These are phyloP conservation scores for Colletotrichum sp. DNA, from an alignment of 2,329 filamentous ascomycete species.

Conservation along the genomic window DNA sequence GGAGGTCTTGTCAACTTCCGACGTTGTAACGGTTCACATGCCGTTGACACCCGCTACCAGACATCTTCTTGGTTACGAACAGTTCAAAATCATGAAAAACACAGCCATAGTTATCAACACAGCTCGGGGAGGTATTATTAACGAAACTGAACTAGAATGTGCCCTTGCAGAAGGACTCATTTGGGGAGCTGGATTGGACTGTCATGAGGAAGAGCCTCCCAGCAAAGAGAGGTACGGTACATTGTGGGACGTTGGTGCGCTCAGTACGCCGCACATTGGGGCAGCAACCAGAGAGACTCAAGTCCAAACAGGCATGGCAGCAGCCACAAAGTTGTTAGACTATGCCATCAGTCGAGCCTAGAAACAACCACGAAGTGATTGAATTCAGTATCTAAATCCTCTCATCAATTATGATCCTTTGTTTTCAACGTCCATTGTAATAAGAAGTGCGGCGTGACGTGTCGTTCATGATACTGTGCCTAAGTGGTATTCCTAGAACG, in stretches of 20 bases:
- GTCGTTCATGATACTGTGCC: not conserved
- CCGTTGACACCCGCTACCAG: slow-evolving; percentile 37
- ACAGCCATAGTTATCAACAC: slow-evolving; percentile 44
- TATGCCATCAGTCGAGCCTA: not conserved
- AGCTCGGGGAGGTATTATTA: slow-evolving; percentile 43
- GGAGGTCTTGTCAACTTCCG: slow-evolving; percentile 34
- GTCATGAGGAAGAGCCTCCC: slow-evolving; percentile 43
- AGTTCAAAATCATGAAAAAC: slow-evolving; percentile 39
- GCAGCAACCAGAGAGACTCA: slow-evolving; percentile 43
- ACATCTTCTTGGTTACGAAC: slow-evolving; percentile 32
- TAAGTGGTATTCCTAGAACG: not conserved
- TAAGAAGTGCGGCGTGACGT: not conserved
- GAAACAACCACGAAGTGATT: not conserved
- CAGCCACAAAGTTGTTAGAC: slow-evolving; percentile 26
- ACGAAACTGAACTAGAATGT: slow-evolving; percentile 36
- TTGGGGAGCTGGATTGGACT: slow-evolving; percentile 44
- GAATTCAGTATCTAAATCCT: not conserved
- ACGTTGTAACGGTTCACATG: slow-evolving; percentile 41
- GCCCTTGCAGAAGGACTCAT: slow-evolving; percentile 37
- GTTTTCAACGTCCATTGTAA: not conserved
- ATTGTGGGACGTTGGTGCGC: slow-evolving; percentile 37
- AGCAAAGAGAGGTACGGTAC: slow-evolving; percentile 34
- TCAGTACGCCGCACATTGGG: slow-evolving; percentile 51
- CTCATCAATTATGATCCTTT: not conserved
- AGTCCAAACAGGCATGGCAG: slow-evolving; percentile 31